phyloP scores from a whole-genome alignment of 148 eudicot species.

The Oxyria digyna region DNA sequence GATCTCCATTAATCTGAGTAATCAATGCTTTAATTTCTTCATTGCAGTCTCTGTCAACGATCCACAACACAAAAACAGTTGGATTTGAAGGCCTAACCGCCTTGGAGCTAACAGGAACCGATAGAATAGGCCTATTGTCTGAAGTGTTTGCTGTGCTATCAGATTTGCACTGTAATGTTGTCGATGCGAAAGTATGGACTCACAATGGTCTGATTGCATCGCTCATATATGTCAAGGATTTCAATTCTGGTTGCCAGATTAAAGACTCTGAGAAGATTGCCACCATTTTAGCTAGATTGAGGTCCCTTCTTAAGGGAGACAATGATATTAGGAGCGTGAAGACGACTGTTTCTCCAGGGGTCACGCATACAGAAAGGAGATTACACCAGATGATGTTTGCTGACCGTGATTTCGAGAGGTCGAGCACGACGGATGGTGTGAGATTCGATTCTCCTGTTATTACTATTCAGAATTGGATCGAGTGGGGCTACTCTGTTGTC shows the following conservation, averaged over 20 bases:
- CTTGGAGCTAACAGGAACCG: conserved; percentile 71
- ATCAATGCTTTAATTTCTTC: conserved; percentile 2
- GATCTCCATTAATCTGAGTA: background rate
- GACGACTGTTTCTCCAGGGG: conserved; percentile 49
- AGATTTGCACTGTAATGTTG: conserved; percentile 52
- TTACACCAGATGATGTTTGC: conserved; percentile 94
- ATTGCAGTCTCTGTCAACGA: conserved; percentile 60
- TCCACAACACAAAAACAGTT: conserved; percentile 33
- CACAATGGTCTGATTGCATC: conserved; percentile 89
- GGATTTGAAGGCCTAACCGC: conserved; percentile 57
- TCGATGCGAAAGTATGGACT: conserved; percentile 84
- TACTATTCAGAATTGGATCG: conserved; percentile 53
- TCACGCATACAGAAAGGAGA: conserved; percentile 74
- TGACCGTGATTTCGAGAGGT: conserved; percentile 74
- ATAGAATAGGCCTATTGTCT: conserved; percentile 66
- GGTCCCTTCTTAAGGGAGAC: conserved; percentile 70
- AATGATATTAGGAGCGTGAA: conserved; percentile 69
- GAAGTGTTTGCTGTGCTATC: conserved; percentile 87
- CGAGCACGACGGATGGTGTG: conserved; percentile 14
- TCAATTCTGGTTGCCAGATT: conserved; percentile 49
- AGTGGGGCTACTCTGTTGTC: conserved; percentile 67
- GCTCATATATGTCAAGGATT: conserved; percentile 59
- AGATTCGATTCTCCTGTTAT: conserved; percentile 39
- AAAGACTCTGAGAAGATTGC: conserved; percentile 44
- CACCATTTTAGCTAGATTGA: conserved; percentile 43